Evolutionary conservation across 305 asterid species (phyloP).

Genomic region (Fraxinus paxiana): DNA sequence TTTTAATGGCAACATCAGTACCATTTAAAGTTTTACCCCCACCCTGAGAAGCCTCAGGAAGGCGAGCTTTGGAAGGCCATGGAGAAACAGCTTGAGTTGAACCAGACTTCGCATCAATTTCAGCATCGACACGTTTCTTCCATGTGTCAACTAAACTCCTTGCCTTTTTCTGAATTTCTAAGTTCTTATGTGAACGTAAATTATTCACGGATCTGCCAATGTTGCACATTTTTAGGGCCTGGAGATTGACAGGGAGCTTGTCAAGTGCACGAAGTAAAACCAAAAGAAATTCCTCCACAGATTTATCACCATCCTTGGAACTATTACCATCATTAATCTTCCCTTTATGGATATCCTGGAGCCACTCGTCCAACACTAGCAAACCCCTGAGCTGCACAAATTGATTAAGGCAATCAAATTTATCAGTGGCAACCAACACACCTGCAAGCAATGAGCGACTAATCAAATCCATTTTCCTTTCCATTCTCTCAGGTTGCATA

Average conservation of each 20-base stretch:
- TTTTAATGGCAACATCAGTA: constrained; percentile 45
- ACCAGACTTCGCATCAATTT: constrained; percentile 56
- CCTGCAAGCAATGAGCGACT: constrained; percentile 52
- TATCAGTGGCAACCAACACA: constrained; percentile 54
- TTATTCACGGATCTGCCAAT: constrained; percentile 76
- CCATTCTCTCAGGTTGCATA: constrained; percentile 45
- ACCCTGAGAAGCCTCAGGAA: constrained; percentile 50
- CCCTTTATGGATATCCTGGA: constrained; percentile 56
- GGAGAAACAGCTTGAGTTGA: constrained; percentile 37
- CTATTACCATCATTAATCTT: constrained; percentile 35
- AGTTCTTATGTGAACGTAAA: constrained; percentile 60
- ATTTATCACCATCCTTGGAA: constrained; percentile 46
- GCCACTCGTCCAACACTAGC: constrained; percentile 57
- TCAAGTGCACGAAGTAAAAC: constrained; percentile 69
- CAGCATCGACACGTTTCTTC: constrained; percentile 77
- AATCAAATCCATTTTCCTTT: constrained; percentile 48
- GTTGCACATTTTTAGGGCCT: constrained; percentile 66
- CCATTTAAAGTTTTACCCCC: constrained; percentile 41
- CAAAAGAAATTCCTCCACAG: constrained; percentile 61
- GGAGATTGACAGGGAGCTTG: constrained; percentile 67
- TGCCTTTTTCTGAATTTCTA: constrained; percentile 67
- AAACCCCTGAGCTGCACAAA: constrained; percentile 59
- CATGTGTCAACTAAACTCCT: constrained; percentile 64
- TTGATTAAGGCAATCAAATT: constrained; percentile 49
- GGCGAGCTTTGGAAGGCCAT: constrained; percentile 53